Base-by-base conservation (phyloP, 768 basidiomycete genomes). In the Coprinopsis strossmayeri region DNA sequence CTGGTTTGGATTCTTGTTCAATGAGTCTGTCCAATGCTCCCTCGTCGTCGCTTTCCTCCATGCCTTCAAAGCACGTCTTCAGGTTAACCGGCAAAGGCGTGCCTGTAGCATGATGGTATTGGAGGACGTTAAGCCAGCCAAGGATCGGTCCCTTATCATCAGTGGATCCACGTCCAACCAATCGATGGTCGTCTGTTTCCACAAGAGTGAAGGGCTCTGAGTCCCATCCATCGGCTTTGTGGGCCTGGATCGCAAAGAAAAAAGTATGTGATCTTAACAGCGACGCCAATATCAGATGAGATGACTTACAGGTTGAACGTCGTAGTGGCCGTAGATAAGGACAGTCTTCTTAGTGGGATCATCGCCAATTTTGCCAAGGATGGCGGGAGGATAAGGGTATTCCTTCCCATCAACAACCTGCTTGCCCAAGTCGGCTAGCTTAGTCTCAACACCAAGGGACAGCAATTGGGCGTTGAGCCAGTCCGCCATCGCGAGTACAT, bases 1-100 rank as follows among this genome's bases (percentile, higher is more conserved):
- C 84, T 40, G 77, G 73, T 34, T 77, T 70, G 10, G 81, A 79
- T 70, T 96, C 93, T 41, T 71, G 71, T 51, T 73, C 66, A 53
- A 97, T 90, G 38, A 95, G 78, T 27, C 89, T 87, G 57, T 96
- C 93, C 11, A 97, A 75, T 1, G n/a, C n/a, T n/a, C 93, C 92
- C 56, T 90, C 88, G 34, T 86, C 89, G 3, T 92, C 94, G 52
- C 77, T 85, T 70, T 98, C 95, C 64, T 98, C 95, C 94, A 96
- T 98, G 2, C 89, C 94, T 64, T 98, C 95, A 57, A 98, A 93
- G 72, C 88, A 91, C 71, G 88, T 84, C 54, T 81, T 79, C 48
- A 97, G 66, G 62, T 97, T 96, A 23, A 97, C 90, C 1, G 94
- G 94, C 17, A 96, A 76, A 28, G 80, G 77, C 37, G 81, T 69